Conservation (phyloP, 164 flowering plant species). For the Buxus sempervirens region DNA sequence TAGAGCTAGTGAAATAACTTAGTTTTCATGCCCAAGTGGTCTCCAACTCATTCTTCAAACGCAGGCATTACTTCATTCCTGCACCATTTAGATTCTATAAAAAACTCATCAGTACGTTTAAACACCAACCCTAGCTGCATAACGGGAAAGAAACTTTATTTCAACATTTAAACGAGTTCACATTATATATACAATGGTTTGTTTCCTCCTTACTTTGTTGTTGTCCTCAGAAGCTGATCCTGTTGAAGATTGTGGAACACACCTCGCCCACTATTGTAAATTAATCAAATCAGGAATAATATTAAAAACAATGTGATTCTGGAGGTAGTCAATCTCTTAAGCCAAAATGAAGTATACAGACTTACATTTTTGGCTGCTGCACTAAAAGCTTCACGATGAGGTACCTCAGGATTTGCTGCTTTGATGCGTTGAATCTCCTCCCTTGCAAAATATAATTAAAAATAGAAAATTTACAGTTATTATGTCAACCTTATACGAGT, state of each 20-base stretch:
- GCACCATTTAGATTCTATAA: neutral
- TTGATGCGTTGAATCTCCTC: conserved; percentile 75
- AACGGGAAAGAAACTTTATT: neutral
- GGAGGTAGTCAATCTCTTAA: neutral
- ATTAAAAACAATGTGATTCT: neutral
- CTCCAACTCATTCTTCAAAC: neutral
- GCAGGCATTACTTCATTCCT: conserved; percentile 5
- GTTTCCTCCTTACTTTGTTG: conserved; percentile 24
- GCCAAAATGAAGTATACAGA: neutral
- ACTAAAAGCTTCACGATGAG: conserved; percentile 68
- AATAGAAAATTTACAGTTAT: neutral
- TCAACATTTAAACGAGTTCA: neutral
- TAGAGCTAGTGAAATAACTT: neutral
- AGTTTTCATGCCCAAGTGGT: neutral
- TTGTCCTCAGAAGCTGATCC: conserved; percentile 30
- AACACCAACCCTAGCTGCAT: neutral
- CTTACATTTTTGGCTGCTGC: conserved; percentile 64
- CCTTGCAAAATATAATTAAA: conserved; percentile 18
- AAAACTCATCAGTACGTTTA: neutral
- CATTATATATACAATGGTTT: neutral
- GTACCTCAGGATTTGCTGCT: conserved; percentile 60
- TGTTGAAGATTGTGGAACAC: conserved; percentile 41
- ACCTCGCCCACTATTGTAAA: conserved; percentile 66
- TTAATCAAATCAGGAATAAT: neutral
- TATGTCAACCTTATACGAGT: neutral